Percentiles rank a stretch among this genome's conserved stretches.
Conservation (phyloP, 768 basidiomycete species). For the Suillus tomentosus region DNA sequence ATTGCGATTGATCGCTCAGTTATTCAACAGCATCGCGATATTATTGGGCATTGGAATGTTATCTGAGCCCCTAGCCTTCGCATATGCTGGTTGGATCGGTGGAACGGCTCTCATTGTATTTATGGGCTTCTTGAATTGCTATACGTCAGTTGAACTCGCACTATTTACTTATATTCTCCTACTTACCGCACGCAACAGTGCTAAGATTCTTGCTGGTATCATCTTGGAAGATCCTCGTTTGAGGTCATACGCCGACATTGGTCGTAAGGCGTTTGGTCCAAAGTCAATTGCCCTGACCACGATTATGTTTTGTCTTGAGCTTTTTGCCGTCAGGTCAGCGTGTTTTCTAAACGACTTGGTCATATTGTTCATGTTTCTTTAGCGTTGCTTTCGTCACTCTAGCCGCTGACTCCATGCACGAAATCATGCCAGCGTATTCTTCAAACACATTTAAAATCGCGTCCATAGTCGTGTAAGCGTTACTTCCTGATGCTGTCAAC, state of each 20-base stretch:
- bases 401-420: slow-evolving; percentile 83
- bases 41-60: slow-evolving; percentile 88
- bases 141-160: slow-evolving; percentile 63
- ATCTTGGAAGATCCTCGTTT: slow-evolving; percentile 70
- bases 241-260: slow-evolving; percentile 88
- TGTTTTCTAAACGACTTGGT: background rate
- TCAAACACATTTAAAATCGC: slow-evolving; percentile 74
- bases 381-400: slow-evolving; percentile 89
- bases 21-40: slow-evolving; percentile 90
- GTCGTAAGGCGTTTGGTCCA: slow-evolving; percentile 83
- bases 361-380: slow-evolving; percentile 7
- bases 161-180: slow-evolving; percentile 5
- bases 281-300: slow-evolving; percentile 66
- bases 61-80: slow-evolving; percentile 88
- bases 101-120: slow-evolving; percentile 74
- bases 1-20: slow-evolving; percentile 39
- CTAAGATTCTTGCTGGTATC: slow-evolving; percentile 81
- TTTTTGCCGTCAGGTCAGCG: slow-evolving; percentile 77
- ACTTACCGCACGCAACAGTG: slow-evolving; percentile 47
- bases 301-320: slow-evolving; percentile 80
- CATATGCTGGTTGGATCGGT: slow-evolving; percentile 86
- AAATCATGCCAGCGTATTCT: slow-evolving; percentile 67
- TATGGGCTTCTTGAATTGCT: slow-evolving; percentile 82
- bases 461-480: slow-evolving; percentile 66
- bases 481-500: background rate